Percentiles rank a stretch among this genome's conserved stretches.
phyloP scores from a whole-genome alignment of 202 grass and related monocot species.

The Brachypodium distachyon region DNA sequence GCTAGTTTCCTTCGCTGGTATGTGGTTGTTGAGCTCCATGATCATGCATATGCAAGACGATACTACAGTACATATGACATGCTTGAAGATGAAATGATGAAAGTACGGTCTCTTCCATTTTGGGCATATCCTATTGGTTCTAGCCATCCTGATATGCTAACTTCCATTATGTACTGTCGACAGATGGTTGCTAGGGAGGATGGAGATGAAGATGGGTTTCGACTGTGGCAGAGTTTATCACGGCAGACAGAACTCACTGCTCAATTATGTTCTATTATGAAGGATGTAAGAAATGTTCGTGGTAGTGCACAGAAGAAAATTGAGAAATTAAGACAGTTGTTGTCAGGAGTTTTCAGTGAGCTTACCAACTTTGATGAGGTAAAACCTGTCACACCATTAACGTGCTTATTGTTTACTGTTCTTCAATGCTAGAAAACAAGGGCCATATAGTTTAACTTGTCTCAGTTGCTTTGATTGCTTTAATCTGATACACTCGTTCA shows the following conservation, averaged over 20 bases:
- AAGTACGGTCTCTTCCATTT: slow-evolving; percentile 35
- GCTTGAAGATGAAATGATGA: slow-evolving; percentile 94
- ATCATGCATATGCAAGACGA: slow-evolving; percentile 69
- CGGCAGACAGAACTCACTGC: slow-evolving; percentile 80
- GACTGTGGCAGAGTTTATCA: slow-evolving; percentile 85
- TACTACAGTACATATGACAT: slow-evolving; percentile 88
- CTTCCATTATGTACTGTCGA: slow-evolving; percentile 23
- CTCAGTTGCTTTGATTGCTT: not conserved
- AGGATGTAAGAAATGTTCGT: slow-evolving; percentile 73
- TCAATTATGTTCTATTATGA: slow-evolving; percentile 86
- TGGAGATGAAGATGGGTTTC: slow-evolving; percentile 82
- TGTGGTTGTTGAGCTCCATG: slow-evolving; percentile 83
- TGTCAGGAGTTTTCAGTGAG: slow-evolving; percentile 75
- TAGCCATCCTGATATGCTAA: not conserved
- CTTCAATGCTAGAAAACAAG: slow-evolving; percentile 11
- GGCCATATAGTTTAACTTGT: not conserved
- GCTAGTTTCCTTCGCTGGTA: slow-evolving; percentile 99
- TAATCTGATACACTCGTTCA: slow-evolving; percentile 34
- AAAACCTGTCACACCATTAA: not conserved
- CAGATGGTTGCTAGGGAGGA: slow-evolving; percentile 62
- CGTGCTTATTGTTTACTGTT: not conserved
- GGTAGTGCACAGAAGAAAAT: slow-evolving; percentile 91
- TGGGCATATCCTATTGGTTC: slow-evolving; percentile 3
- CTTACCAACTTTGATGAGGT: slow-evolving; percentile 99
- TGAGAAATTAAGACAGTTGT: slow-evolving; percentile 80